phyloP scores from a whole-genome alignment of 2,329 filamentous ascomycete genomes.

The Aspergillus quadricinctus region DNA sequence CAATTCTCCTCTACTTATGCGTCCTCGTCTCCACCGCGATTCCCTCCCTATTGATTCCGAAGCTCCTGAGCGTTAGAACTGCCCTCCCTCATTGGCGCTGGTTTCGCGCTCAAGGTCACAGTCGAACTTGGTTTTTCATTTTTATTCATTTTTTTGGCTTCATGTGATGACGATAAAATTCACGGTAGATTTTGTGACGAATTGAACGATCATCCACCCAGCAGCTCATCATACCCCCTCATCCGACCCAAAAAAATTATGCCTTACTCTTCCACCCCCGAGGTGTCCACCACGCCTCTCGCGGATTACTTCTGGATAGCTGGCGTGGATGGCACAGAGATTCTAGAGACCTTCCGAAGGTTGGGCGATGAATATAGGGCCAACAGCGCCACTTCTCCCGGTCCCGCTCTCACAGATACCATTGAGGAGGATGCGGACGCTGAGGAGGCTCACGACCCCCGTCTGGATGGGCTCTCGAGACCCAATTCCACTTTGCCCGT shows the following conservation, averaged over 20 bases:
- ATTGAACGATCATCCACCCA: slow-evolving; percentile 10
- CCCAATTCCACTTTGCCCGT: slow-evolving; percentile 33
- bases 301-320: slow-evolving; percentile 65
- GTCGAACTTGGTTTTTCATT: slow-evolving; percentile 9
- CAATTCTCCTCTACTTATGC: slow-evolving; percentile 18
- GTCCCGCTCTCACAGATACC: slow-evolving; percentile 48
- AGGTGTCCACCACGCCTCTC: slow-evolving; percentile 50
- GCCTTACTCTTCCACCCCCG: slow-evolving; percentile 29
- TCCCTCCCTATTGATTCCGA: slow-evolving; percentile 8
- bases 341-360: slow-evolving; percentile 41
- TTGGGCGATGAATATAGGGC: slow-evolving; percentile 41
- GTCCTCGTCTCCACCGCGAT: slow-evolving; percentile 12
- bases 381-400: slow-evolving; percentile 30
- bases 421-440: slow-evolving; percentile 58
- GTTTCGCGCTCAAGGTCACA: slow-evolving; percentile 5
- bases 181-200: slow-evolving; percentile 18
- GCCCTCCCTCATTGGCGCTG: slow-evolving; percentile 6
- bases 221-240: slow-evolving; percentile 10
- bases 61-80: slow-evolving; percentile 14
- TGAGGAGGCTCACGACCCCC: slow-evolving; percentile 45
- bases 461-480: slow-evolving; percentile 32
- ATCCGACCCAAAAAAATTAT: slow-evolving; percentile 20
- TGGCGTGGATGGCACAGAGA: slow-evolving; percentile 45
- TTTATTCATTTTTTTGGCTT: not conserved
- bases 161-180: slow-evolving; percentile 1